Evolutionary conservation across 163 green algal species (phyloP), one percentile per base, ranked within the genome.

Genomic region (Scenedesmus sp.): DNA sequence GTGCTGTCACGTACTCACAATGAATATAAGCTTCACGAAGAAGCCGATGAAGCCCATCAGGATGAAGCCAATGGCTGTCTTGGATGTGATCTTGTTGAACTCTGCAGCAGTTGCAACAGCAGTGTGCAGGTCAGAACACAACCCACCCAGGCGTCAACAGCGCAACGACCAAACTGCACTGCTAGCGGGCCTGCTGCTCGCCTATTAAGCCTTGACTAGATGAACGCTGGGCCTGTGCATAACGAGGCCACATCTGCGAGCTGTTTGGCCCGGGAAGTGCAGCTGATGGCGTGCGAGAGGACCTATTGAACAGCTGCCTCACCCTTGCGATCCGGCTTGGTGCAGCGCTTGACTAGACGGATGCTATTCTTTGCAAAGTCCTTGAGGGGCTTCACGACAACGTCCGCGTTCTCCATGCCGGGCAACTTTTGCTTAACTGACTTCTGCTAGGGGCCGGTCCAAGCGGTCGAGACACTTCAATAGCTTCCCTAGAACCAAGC

Each of bases 11-110:
- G 34, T 26, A 93, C 96, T 94, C 87, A 97, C 93, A 81, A 99
- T 99, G 95, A 98, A 99, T 18, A 99, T 96, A 2, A 99, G 95
- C 95, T 99, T 99, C 18, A 99, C 97, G 89, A 99, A 99, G 95
- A 99, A 99, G 62, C 98, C 97, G 82, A 99, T 98, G 94, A 99
- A 99, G 56, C 98, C 98, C 97, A 99, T 99, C 1, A 99, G 95
- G 15, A 99, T 88, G 89, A 99, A 99, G 64, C 98, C 98, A 55
- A 99, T 90, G 0, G 96, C 97, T n/a, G 98, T 99, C 70, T 96
- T 95, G 5, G 95, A 91, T 66, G 92, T 96, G 15, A 99, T 96
- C 91, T 99, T 98, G 76, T 96, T 97, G 93, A 98, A 99, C 94
- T 99, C 97, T 99, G 96, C 87, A 52, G 26, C 18, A 76, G 57